phyloP scores from a whole-genome alignment of 139 green algal genomes.

The Chlamydomonas sphaeroides region DNA sequence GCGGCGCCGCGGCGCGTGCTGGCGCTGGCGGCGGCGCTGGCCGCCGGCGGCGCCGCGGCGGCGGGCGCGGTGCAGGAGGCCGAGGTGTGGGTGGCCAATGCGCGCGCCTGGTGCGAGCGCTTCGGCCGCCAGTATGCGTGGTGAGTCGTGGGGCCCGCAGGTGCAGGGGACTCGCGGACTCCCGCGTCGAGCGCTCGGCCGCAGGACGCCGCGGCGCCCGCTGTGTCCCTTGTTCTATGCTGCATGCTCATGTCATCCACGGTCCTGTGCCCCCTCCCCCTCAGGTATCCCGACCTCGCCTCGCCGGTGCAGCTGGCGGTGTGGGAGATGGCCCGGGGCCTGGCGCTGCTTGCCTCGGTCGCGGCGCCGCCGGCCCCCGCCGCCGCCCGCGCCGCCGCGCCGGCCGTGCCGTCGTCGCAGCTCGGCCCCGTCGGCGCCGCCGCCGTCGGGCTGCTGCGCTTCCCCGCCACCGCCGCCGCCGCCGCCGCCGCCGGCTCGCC shows the following conservation, averaged over 20 bases:
- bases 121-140: constrained; percentile 63
- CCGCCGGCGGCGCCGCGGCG: not conserved
- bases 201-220: no score
- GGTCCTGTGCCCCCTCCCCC: no score
- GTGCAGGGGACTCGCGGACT: no score
- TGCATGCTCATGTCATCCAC: no score
- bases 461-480: constrained; percentile 26
- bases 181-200: no score
- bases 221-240: no score
- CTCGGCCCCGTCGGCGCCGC: constrained; percentile 17
- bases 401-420: constrained; percentile 7
- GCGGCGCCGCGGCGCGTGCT: constrained; percentile 41
- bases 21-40: constrained; percentile 40
- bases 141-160: not conserved
- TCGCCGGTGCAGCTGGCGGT: constrained; percentile 87
- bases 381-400: constrained; percentile 2
- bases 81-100: constrained; percentile 58
- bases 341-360: constrained; percentile 61
- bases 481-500: not conserved
- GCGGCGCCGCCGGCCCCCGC: not conserved
- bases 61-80: constrained; percentile 47
- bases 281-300: constrained; percentile 84
- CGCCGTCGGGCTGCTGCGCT: constrained; percentile 46
- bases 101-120: constrained; percentile 60
- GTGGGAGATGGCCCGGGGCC: constrained; percentile 69